phyloP scores from a whole-genome alignment of 1,139 yeast species.

The Meyerozyma smithsonii region DNA sequence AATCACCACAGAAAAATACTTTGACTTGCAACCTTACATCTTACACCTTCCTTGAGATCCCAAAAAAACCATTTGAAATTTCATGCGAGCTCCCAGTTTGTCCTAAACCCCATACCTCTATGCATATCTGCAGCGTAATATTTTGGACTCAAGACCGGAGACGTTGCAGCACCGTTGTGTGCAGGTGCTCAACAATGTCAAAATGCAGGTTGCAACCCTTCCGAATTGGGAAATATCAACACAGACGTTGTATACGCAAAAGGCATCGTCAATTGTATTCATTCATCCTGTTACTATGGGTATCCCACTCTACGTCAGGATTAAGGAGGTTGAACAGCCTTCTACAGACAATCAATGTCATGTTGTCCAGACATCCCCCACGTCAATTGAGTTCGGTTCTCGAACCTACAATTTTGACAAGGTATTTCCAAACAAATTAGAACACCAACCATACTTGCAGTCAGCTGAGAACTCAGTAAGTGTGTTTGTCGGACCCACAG shows the following conservation, averaged over 20 bases:
- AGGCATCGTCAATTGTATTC: background rate
- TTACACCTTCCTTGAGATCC: too few relatives aligned
- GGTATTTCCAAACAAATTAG: slow-evolving; percentile 7
- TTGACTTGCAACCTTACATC: too few relatives aligned
- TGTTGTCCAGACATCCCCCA: slow-evolving; percentile 11
- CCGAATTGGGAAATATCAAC: background rate
- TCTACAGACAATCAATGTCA: slow-evolving; percentile 3
- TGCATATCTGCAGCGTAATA: too few relatives aligned
- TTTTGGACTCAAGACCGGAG: too few relatives aligned
- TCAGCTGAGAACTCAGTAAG: slow-evolving; percentile 11
- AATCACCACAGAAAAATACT: too few relatives aligned
- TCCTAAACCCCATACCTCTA: too few relatives aligned
- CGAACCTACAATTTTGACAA: slow-evolving; percentile 19
- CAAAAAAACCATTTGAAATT: too few relatives aligned
- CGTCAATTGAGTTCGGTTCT: slow-evolving; percentile 18
- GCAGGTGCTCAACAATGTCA: too few relatives aligned
- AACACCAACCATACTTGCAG: slow-evolving; percentile 6
- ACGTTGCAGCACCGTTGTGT: too few relatives aligned
- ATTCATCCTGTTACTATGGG: background rate
- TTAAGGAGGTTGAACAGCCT: slow-evolving; percentile 2
- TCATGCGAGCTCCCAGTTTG: too few relatives aligned
- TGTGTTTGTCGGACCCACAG: slow-evolving; percentile 31
- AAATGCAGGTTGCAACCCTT: background rate
- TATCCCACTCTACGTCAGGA: slow-evolving; percentile 7
- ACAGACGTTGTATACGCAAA: background rate